Evolutionary conservation across 805 yeast genomes (phyloP).

Genomic region (Yarrowia deformans): DNA sequence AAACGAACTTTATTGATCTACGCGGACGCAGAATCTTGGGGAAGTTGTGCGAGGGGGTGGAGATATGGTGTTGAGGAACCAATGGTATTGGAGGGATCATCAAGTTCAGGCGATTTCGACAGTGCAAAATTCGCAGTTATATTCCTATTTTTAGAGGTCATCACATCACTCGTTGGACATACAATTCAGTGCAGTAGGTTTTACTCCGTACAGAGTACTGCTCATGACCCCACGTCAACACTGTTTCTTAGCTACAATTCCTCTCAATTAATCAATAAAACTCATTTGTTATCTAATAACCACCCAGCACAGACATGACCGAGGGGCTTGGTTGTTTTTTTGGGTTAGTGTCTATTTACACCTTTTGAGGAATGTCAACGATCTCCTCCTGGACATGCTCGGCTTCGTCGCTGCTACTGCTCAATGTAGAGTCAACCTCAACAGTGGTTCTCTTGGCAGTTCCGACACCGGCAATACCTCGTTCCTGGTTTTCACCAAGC

Average conservation of each 20-base stretch:
- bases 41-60: too few relatives aligned
- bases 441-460: slow-evolving; percentile 44
- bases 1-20: not conserved
- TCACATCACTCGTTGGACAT: too few relatives aligned
- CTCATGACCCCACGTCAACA: too few relatives aligned
- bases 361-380: slow-evolving; percentile 6
- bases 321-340: not conserved
- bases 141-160: too few relatives aligned
- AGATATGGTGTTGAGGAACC: too few relatives aligned
- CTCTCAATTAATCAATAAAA: not conserved
- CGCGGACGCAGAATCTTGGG: too few relatives aligned
- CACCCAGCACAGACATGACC: slow-evolving; percentile 17
- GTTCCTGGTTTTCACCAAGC: slow-evolving; percentile 50
- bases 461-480: slow-evolving; percentile 48
- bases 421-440: slow-evolving; percentile 13
- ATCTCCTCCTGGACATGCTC: slow-evolving; percentile 10
- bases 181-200: too few relatives aligned
- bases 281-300: slow-evolving; percentile 20
- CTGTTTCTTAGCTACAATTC: too few relatives aligned
- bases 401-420: slow-evolving; percentile 26
- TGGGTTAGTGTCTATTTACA: not conserved
- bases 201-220: too few relatives aligned
- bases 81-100: too few relatives aligned
- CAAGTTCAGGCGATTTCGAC: too few relatives aligned
- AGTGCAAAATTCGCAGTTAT: too few relatives aligned